These are phyloP conservation scores for Vanderwaltozyma tropicalis DNA, from an alignment of 805 yeast genomes.

Conservation along the genomic window DNA sequence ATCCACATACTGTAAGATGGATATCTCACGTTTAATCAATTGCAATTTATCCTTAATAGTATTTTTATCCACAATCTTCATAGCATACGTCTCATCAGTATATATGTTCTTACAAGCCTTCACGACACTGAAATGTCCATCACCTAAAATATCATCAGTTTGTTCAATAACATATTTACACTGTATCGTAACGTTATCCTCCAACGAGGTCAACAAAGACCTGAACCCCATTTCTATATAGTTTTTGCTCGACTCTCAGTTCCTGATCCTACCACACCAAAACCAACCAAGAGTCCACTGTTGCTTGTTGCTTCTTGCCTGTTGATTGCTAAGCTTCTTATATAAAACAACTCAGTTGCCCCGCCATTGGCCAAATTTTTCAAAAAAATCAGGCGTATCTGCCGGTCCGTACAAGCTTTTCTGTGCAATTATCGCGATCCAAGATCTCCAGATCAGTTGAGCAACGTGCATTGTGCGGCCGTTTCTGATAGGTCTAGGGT, in stretches of 20 bases:
- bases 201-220: not conserved
- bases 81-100: constrained; percentile 38
- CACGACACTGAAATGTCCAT: constrained; percentile 42
- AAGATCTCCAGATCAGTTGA: too few species aligned
- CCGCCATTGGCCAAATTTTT: too few species aligned
- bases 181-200: constrained; percentile 7
- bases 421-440: too few species aligned
- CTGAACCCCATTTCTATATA: not conserved
- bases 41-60: constrained; percentile 23
- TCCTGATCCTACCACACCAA: too few species aligned
- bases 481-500: too few species aligned
- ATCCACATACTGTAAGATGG: constrained; percentile 31
- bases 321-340: too few species aligned
- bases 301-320: too few species aligned
- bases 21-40: constrained; percentile 50
- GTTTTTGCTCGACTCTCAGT: not conserved
- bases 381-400: too few species aligned
- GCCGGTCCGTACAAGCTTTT: too few species aligned
- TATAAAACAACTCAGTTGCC: too few species aligned
- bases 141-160: constrained; percentile 24
- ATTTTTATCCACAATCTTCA: constrained; percentile 31
- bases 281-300: too few species aligned
- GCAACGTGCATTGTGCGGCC: too few species aligned
- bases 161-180: constrained; percentile 22
- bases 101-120: constrained; percentile 37